phyloP scores from a whole-genome alignment of 2,329 filamentous ascomycete species.

The Exophiala dermatitidis region DNA sequence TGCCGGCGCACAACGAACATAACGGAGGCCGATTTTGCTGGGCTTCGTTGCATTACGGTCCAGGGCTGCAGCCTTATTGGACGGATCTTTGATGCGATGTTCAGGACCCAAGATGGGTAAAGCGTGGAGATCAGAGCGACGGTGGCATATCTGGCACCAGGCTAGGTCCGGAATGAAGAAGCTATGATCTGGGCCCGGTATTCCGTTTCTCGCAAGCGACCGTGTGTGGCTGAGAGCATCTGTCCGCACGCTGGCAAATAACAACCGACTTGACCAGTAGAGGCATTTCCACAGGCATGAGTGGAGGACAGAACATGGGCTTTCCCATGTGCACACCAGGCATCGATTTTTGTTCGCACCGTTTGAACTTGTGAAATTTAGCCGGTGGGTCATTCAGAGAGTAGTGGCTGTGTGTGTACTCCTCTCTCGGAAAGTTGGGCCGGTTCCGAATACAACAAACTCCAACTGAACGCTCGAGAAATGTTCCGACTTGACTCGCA shows the following conservation, averaged over 20 bases:
- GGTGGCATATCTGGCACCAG: conserved; percentile 1
- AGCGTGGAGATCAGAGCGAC: conserved; percentile 12
- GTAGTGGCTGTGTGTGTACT: conserved; percentile 3
- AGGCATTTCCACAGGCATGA: not conserved
- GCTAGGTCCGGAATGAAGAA: not conserved
- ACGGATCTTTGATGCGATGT: conserved; percentile 16
- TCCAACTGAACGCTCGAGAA: not conserved
- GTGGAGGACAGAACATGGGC: not conserved
- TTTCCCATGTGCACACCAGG: not conserved
- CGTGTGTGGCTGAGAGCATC: conserved; percentile 7
- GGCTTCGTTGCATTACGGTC: not conserved
- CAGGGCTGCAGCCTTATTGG: conserved; percentile 8
- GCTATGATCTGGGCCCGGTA: conserved; percentile 8
- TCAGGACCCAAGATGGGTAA: conserved; percentile 8
- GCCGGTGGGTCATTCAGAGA: not conserved
- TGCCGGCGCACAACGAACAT: no score
- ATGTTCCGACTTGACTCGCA: not conserved
- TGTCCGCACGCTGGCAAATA: not conserved
- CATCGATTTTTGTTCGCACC: not conserved
- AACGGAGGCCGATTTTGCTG: not conserved
- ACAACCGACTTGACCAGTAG: not conserved
- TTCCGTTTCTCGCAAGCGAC: conserved; percentile 1
- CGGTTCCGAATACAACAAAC: not conserved
- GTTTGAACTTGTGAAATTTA: not conserved
- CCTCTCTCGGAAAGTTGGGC: conserved; percentile 1